Conservation (phyloP, 495 filamentous ascomycete species). For the Zalerion maritima region DNA sequence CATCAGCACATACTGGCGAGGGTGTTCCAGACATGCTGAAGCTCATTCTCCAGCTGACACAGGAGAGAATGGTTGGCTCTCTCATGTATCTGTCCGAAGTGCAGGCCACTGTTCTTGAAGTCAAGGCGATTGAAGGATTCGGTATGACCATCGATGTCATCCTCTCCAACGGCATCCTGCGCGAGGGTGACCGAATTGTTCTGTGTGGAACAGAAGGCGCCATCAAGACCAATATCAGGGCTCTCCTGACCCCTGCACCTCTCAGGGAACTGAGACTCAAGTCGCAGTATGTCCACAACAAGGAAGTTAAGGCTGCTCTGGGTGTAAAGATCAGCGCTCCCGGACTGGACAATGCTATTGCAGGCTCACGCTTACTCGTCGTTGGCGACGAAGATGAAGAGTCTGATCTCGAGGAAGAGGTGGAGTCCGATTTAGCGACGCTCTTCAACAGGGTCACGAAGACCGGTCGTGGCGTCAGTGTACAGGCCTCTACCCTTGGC, state of each 20-base stretch:
- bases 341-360: slow-evolving; percentile 90
- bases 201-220: slow-evolving; percentile 90
- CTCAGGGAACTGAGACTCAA: slow-evolving; percentile 90
- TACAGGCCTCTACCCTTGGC: slow-evolving; percentile 94
- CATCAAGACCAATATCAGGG: slow-evolving; percentile 89
- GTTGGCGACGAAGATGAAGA: slow-evolving; percentile 93
- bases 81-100: slow-evolving; percentile 98
- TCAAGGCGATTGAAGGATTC: slow-evolving; percentile 97
- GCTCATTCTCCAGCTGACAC: slow-evolving; percentile 76
- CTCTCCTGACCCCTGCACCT: slow-evolving; percentile 86
- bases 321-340: slow-evolving; percentile 99
- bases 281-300: slow-evolving; percentile 93
- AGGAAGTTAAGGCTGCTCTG: slow-evolving; percentile 94
- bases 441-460: slow-evolving; percentile 80
- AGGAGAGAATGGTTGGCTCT: slow-evolving; percentile 94
- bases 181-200: slow-evolving; percentile 88
- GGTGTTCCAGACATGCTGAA: slow-evolving; percentile 99
- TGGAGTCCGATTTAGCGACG: slow-evolving; percentile 87
- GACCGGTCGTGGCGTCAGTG: slow-evolving; percentile 83
- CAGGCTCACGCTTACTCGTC: slow-evolving; percentile 85
- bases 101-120: slow-evolving; percentile 94
- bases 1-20: slow-evolving; percentile 93
- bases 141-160: slow-evolving; percentile 99
- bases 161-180: slow-evolving; percentile 86
- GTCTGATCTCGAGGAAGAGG: slow-evolving; percentile 89